These are phyloP conservation scores for Penicillium hordei DNA, from an alignment of 2,329 filamentous ascomycete genomes.

Conservation along the genomic window DNA sequence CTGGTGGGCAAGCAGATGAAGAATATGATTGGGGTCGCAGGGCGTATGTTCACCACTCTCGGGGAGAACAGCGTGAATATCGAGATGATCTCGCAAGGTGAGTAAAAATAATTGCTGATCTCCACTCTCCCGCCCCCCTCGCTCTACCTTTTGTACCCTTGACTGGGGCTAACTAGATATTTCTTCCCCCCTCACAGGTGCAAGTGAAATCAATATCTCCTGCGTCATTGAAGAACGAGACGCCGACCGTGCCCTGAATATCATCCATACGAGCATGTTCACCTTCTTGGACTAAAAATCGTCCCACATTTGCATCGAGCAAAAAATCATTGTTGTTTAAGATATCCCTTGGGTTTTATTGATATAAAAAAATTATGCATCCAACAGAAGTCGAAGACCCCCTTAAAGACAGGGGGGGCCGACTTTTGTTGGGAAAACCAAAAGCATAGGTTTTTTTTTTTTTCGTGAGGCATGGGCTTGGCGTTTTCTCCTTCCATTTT, in stretches of 20 bases:
- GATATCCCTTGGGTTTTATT: slow-evolving; percentile 26
- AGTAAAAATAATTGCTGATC: slow-evolving; percentile 28
- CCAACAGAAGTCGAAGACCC: neutral
- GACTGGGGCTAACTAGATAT: slow-evolving; percentile 18
- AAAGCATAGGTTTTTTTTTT: slow-evolving; percentile 14
- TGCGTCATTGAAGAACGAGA: slow-evolving; percentile 93
- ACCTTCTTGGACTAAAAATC: slow-evolving; percentile 77
- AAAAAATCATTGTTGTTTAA: slow-evolving; percentile 24
- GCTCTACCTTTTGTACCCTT: slow-evolving; percentile 4
- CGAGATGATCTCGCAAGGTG: slow-evolving; percentile 99
- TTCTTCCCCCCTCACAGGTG: slow-evolving; percentile 58
- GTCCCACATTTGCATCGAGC: slow-evolving; percentile 9
- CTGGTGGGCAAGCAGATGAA: slow-evolving; percentile 95
- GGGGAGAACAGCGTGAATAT: slow-evolving; percentile 95
- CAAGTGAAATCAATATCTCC: slow-evolving; percentile 98
- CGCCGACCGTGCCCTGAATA: slow-evolving; percentile 89
- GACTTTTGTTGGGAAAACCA: neutral
- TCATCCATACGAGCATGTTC: slow-evolving; percentile 94
- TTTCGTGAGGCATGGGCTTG: slow-evolving; percentile 24
- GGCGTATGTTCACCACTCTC: slow-evolving; percentile 90
- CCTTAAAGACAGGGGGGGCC: neutral
- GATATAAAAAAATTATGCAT: slow-evolving; percentile 25
- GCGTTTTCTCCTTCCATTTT: slow-evolving; percentile 17
- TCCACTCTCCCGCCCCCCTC: slow-evolving; percentile 3
- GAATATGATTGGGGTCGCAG: slow-evolving; percentile 92